Evolutionary conservation across 345 rosid species (phyloP).

Genomic region (Citropsis articulata): DNA sequence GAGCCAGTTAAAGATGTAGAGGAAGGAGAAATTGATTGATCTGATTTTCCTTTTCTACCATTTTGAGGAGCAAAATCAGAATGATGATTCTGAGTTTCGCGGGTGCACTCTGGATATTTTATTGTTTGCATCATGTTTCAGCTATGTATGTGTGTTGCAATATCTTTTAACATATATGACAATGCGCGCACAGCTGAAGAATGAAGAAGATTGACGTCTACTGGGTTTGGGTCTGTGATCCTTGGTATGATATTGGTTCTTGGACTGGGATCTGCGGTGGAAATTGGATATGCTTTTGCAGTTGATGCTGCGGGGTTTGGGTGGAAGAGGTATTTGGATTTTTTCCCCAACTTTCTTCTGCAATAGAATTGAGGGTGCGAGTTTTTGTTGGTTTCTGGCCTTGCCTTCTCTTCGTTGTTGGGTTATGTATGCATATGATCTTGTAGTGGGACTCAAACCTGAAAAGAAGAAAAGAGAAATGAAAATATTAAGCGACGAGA

Average conservation of each 20-base stretch:
- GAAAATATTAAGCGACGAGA: not conserved
- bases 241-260: not conserved
- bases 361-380: conserved; percentile 2
- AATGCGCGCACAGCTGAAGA: not conserved
- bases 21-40: conserved; percentile 59
- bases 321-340: not conserved
- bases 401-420: not conserved
- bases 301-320: not conserved
- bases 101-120: not conserved
- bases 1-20: conserved; percentile 37
- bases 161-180: not conserved
- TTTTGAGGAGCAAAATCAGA: not conserved
- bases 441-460: not conserved
- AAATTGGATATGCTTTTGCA: not conserved
- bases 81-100: not conserved
- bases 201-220: not conserved
- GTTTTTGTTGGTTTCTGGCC: not conserved
- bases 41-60: not conserved
- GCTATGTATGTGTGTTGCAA: not conserved
- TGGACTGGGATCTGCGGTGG: not conserved
- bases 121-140: not conserved
- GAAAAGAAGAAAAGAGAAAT: not conserved
- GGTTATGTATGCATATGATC: not conserved
- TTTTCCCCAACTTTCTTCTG: too few relatives aligned
- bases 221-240: not conserved